Conservation (phyloP, 129 eudicot genomes). For the Calendula officinalis region DNA sequence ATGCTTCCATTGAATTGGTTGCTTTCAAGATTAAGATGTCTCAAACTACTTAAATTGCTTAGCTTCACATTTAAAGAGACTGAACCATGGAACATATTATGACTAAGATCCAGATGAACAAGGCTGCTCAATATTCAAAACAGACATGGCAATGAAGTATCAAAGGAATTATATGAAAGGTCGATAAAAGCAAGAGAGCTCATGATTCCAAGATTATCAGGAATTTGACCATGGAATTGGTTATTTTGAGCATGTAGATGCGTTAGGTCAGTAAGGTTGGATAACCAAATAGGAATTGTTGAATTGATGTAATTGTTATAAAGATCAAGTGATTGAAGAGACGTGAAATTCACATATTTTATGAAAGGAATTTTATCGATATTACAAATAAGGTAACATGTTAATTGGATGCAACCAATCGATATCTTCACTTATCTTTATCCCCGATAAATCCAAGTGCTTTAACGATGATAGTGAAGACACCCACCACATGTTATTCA, state of each 20-base stretch:
- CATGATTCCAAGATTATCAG: not conserved
- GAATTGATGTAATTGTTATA: not conserved
- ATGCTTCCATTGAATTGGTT: no score
- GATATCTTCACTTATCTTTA: not conserved
- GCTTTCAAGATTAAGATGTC: not conserved
- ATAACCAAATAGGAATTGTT: not conserved
- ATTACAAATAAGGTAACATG: not conserved
- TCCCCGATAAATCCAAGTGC: slow-evolving; percentile 4
- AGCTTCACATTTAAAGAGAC: not conserved
- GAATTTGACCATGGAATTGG: slow-evolving; percentile 4
- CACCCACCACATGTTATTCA: not conserved
- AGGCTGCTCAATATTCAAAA: no score
- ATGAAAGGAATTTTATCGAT: slow-evolving; percentile 1
- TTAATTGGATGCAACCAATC: not conserved
- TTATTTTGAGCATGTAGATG: not conserved
- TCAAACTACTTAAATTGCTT: not conserved
- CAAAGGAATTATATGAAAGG: no score
- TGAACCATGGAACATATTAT: not conserved
- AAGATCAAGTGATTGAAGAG: not conserved
- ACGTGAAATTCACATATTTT: not conserved
- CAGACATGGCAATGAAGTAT: no score
- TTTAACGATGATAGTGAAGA: not conserved
- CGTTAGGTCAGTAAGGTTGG: slow-evolving; percentile 6
- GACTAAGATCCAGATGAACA: not conserved
- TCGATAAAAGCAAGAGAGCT: no score